phyloP scores from a whole-genome alignment of 306 rosid genomes.

The Bauhinia variegata region DNA sequence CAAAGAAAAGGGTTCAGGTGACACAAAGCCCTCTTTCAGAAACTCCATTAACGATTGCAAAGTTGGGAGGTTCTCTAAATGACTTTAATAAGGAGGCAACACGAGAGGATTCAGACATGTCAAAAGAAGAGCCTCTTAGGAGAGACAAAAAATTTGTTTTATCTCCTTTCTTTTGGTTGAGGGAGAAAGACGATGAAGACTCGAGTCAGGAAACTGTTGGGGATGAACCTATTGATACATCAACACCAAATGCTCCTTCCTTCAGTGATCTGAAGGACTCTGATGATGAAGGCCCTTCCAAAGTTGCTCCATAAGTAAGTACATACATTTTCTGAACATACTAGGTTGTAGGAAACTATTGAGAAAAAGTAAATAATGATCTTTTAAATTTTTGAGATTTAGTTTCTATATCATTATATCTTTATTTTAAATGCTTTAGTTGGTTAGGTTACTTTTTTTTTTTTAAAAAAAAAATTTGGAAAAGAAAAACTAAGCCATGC shows the following conservation, averaged over 20 bases:
- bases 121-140: conserved; percentile 32
- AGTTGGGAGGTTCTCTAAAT: conserved; percentile 34
- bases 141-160: conserved; percentile 45
- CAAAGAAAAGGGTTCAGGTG: conserved; percentile 94
- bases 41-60: conserved; percentile 51
- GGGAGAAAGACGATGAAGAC: conserved; percentile 57
- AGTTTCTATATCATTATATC: background rate
- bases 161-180: conserved; percentile 95
- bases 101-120: conserved; percentile 25
- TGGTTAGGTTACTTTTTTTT: background rate
- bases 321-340: background rate
- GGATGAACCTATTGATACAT: conserved; percentile 47
- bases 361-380: background rate
- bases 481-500: background rate
- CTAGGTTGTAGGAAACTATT: background rate
- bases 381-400: conserved; percentile 12
- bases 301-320: conserved; percentile 61
- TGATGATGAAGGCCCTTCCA: conserved; percentile 62
- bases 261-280: conserved; percentile 92
- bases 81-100: conserved; percentile 42
- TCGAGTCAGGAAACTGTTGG: conserved; percentile 49
- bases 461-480: background rate
- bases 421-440: background rate
- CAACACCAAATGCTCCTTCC: conserved; percentile 53
- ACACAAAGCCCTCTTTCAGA: conserved; percentile 65